These are phyloP conservation scores for Triticum aestivum DNA, from an alignment of 176 grass and related monocot species.

Conservation along the genomic window IWGSC_CS_RefSeq_v2.1 NC_057803.1:162507558-162508057, in stretches of 20 bases:
- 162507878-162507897: not conserved
- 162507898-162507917: not conserved
- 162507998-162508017: not conserved
- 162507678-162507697: not conserved
- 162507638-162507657: not conserved
- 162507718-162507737: not conserved
- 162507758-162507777: not conserved
- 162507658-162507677: no score
- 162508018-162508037: not conserved
- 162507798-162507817: slow-evolving; percentile 12
- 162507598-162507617: slow-evolving; percentile 31
- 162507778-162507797: slow-evolving; percentile 29
- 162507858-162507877: slow-evolving; percentile 4
- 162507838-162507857: slow-evolving; percentile 10
- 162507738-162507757: not conserved
- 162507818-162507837: not conserved
- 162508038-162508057: not conserved
- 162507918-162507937: not conserved
- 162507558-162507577: slow-evolving; percentile 3
- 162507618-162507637: not conserved
- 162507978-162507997: not conserved
- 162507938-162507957: not conserved
- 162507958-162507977: not conserved
- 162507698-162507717: not conserved
- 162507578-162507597: not conserved